phyloP scores from a whole-genome alignment of 345 rosid genomes.

The Trapa bicornis region DNA sequence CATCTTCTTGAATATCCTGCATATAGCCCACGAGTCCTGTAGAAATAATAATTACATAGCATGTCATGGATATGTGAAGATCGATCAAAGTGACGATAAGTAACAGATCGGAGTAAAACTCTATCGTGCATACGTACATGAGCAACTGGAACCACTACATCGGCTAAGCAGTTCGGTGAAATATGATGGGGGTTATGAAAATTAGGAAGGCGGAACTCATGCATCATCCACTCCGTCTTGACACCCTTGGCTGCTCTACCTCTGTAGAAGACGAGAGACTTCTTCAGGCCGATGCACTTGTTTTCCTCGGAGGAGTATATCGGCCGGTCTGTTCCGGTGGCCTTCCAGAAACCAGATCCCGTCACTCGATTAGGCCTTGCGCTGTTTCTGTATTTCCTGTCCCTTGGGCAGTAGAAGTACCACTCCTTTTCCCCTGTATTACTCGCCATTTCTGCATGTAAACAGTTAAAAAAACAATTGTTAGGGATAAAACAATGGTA shows the following conservation, averaged over 20 bases:
- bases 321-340: slow-evolving; percentile 89
- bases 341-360: slow-evolving; percentile 88
- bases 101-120: no score
- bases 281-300: slow-evolving; percentile 86
- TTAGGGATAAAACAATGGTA: no score
- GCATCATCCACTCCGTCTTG: slow-evolving; percentile 99
- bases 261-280: slow-evolving; percentile 81
- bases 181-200: slow-evolving; percentile 20
- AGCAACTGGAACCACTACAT: slow-evolving; percentile 39
- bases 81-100: background rate
- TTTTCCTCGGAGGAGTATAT: slow-evolving; percentile 72
- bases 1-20: slow-evolving; percentile 83
- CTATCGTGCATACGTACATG: slow-evolving; percentile 17
- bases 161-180: slow-evolving; percentile 31
- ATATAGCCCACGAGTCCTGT: slow-evolving; percentile 95
- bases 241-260: slow-evolving; percentile 88
- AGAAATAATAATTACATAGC: background rate
- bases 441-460: slow-evolving; percentile 43
- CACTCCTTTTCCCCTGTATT: slow-evolving; percentile 54
- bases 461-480: background rate
- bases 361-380: slow-evolving; percentile 83
- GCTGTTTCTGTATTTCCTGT: slow-evolving; percentile 84
- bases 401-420: slow-evolving; percentile 33
- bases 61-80: no score
- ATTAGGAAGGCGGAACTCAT: slow-evolving; percentile 84